Base-by-base conservation (phyloP, 164 flowering plant species). In the Piper longum region DNA sequence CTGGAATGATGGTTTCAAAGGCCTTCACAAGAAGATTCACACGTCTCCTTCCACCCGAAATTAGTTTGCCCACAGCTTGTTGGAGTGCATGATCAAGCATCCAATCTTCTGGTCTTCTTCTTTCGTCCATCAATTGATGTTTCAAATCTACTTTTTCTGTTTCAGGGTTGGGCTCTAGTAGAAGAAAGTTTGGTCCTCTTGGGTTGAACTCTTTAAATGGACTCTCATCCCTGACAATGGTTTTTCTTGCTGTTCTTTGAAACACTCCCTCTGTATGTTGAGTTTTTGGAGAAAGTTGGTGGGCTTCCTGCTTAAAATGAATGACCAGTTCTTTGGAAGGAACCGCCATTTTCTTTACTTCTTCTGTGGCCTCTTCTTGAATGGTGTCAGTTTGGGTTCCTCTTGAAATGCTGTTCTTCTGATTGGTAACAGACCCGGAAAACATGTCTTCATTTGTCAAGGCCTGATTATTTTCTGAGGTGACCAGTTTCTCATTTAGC, bases 1-100 rank as follows among this genome's bases (percentile, higher is more conserved):
- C 67, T n/a, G 69, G 74, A 17, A 36, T 75, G 56, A 92, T 86
- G 9, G 84, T 77, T 76, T 93, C 99, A 61, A 93, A 90, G 63
- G 97, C 99, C 78, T 84, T 82, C 3, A 93, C 83, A 14, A 93
- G 92, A 63, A 87, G 72, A 9, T 77, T 69, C 40, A 90, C 99
- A 69, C 77, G 86, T 67, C 73, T 79, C 72, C 80, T 82, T 72
- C 85, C 75, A 65, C 80, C 85, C 17, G 95, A 91, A 64, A 81
- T 86, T 61, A 93, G 79, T 69, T 81, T 80, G 18, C 78, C 64
- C 6, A 92, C 86, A 4, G 80, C 85, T 73, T 75, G 83, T 65
- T 74, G 86, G 65, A 93, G 85, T 43, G 97, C 97, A 72, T 79
- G 71, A 70, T 93, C 98, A 19, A 93, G 75, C 97, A 93, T 84